phyloP scores from a whole-genome alignment of 768 basidiomycete genomes.

The Suillus subluteus region DNA sequence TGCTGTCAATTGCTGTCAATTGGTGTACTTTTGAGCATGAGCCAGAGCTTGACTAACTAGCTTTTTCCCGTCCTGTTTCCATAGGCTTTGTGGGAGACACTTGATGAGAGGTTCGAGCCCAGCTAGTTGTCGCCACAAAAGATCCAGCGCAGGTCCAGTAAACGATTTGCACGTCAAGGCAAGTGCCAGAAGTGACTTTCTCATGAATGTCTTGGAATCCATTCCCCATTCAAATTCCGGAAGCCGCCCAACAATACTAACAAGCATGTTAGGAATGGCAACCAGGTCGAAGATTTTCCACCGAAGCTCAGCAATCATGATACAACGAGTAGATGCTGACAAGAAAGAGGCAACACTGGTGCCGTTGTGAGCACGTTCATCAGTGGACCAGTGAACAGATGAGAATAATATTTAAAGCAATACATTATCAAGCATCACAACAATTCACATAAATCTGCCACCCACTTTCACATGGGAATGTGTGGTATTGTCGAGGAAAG shows the following conservation, averaged over 20 bases:
- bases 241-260: background rate
- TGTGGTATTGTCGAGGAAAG: too few species aligned
- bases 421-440: too few species aligned
- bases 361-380: background rate
- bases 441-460: too few species aligned
- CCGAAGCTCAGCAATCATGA: background rate
- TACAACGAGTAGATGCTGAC: background rate
- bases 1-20: background rate
- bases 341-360: background rate
- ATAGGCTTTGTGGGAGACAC: background rate
- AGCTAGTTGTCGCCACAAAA: background rate
- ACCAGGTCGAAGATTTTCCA: background rate
- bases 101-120: background rate
- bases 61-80: background rate
- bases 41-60: background rate
- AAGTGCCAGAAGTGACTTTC: background rate
- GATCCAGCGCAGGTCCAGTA: background rate
- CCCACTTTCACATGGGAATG: too few species aligned
- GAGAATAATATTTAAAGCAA: too few species aligned
- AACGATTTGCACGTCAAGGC: constrained; percentile 7
- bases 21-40: background rate
- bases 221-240: background rate
- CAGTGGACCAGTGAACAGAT: too few species aligned
- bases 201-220: background rate
- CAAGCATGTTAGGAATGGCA: background rate